Percentiles rank a stretch among this genome's conserved stretches.
Conservation (phyloP, 1,139 yeast genomes). For the Debaryomyces subglobosus region DNA sequence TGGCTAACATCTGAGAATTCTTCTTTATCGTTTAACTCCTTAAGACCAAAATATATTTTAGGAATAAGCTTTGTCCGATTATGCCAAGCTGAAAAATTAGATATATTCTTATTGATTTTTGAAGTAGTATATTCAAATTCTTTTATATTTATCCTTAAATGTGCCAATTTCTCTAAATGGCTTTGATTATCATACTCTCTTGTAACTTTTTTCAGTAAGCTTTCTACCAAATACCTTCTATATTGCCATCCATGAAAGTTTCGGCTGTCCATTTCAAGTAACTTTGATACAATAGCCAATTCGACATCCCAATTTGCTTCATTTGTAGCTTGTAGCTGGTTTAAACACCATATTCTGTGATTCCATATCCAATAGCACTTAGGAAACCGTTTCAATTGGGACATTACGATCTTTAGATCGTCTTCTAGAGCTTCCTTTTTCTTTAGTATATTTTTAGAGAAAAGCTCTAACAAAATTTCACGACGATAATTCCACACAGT, state of each 20-base stretch:
- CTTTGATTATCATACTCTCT: slow-evolving; percentile 14
- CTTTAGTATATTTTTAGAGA: slow-evolving; percentile 21
- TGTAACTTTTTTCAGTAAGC: slow-evolving; percentile 40
- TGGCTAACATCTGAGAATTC: slow-evolving; percentile 18
- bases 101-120: slow-evolving; percentile 79
- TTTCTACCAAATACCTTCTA: slow-evolving; percentile 68
- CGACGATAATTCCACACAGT: slow-evolving; percentile 91
- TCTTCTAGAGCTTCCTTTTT: slow-evolving; percentile 45
- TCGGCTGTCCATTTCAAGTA: slow-evolving; percentile 73
- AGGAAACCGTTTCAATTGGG: slow-evolving; percentile 66
- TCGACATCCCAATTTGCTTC: slow-evolving; percentile 68
- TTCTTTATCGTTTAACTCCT: slow-evolving; percentile 16
- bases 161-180: slow-evolving; percentile 11
- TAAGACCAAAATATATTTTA: slow-evolving; percentile 37
- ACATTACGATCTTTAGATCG: slow-evolving; percentile 67
- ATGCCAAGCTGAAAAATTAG: slow-evolving; percentile 97
- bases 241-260: slow-evolving; percentile 98
- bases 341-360: slow-evolving; percentile 84
- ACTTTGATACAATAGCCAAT: slow-evolving; percentile 64
- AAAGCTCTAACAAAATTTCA: slow-evolving; percentile 55
- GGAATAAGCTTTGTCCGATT: slow-evolving; percentile 76
- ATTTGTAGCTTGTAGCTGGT: slow-evolving; percentile 49
- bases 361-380: slow-evolving; percentile 98
- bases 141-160: slow-evolving; percentile 31
- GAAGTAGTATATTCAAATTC: slow-evolving; percentile 81